phyloP scores from a whole-genome alignment of 169 alveolate species.

The Plasmodium berghei region DNA sequence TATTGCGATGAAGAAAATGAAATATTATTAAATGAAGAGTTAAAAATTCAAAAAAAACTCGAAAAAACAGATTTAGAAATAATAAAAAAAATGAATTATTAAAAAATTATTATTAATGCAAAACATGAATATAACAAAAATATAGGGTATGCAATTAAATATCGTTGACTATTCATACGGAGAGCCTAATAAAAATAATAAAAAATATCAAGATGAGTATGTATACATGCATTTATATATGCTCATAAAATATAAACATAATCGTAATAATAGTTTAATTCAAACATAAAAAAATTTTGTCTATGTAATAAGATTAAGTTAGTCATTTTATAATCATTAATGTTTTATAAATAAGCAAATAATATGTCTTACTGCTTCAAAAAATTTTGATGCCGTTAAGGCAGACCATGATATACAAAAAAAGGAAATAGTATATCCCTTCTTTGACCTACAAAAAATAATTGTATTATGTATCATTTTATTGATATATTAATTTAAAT shows the following conservation, averaged over 20 bases:
- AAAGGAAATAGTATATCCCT: conserved; percentile 79
- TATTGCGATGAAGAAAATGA: conserved; percentile 72
- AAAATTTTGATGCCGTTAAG: conserved; percentile 89
- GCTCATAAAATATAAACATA: background rate
- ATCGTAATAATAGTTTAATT: background rate
- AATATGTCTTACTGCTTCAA: conserved; percentile 79
- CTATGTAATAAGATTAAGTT: too few species aligned
- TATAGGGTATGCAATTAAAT: conserved; percentile 88
- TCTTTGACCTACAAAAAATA: conserved; percentile 42
- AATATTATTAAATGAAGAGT: conserved; percentile 32
- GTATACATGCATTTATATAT: background rate
- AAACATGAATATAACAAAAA: conserved; percentile 87
- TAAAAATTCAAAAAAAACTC: conserved; percentile 45
- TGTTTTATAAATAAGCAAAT: too few species aligned
- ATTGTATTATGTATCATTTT: background rate
- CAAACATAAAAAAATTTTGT: background rate
- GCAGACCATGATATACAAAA: conserved; percentile 85
- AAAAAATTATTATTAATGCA: conserved; percentile 84
- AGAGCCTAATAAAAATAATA: conserved; percentile 56
- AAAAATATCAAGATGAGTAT: conserved; percentile 2
- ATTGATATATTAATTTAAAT: background rate
- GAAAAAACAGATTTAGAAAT: conserved; percentile 49
- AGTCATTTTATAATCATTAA: too few species aligned
- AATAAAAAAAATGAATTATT: conserved; percentile 63
- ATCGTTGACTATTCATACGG: conserved; percentile 86